Evolutionary conservation across 2,329 filamentous ascomycete species (phyloP).

Genomic region (Hymenoscyphus salicellus): DNA sequence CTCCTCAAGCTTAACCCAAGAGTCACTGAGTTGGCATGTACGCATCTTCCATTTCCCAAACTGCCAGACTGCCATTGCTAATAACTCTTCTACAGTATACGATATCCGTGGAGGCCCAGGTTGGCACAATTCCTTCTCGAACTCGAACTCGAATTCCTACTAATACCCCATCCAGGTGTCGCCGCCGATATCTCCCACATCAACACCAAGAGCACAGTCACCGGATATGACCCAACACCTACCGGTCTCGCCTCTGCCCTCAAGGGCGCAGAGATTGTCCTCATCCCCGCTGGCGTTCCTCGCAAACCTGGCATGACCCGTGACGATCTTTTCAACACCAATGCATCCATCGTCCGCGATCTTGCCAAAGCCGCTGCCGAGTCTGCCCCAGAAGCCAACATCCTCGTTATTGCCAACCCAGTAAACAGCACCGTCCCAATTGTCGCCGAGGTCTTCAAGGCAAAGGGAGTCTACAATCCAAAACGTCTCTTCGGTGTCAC

Average conservation of each 20-base stretch:
- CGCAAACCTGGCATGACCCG: conserved; percentile 97
- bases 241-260: conserved; percentile 75
- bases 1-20: conserved; percentile 98
- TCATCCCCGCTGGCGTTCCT: conserved; percentile 97
- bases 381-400: conserved; percentile 84
- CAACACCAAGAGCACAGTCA: conserved; percentile 97
- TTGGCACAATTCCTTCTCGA: conserved; percentile 46
- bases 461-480: conserved; percentile 93
- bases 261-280: conserved; percentile 85
- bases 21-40: conserved; percentile 46
- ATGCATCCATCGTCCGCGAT: conserved; percentile 98
- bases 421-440: conserved; percentile 99
- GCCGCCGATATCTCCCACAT: conserved; percentile 97
- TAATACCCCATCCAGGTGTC: conserved; percentile 63
- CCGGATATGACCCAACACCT: conserved; percentile 77
- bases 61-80: background rate
- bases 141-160: conserved; percentile 22
- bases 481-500: conserved; percentile 99
- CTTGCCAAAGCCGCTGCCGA: conserved; percentile 93
- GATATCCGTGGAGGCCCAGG: conserved; percentile 93
- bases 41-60: background rate
- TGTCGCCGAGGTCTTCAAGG: conserved; percentile 94
- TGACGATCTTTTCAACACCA: conserved; percentile 99
- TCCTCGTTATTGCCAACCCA: conserved; percentile 97
- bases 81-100: conserved; percentile 55